These are phyloP conservation scores for Phialophora verrucosa DNA, from an alignment of 2,329 filamentous ascomycete species.

Conservation along the genomic window DNA sequence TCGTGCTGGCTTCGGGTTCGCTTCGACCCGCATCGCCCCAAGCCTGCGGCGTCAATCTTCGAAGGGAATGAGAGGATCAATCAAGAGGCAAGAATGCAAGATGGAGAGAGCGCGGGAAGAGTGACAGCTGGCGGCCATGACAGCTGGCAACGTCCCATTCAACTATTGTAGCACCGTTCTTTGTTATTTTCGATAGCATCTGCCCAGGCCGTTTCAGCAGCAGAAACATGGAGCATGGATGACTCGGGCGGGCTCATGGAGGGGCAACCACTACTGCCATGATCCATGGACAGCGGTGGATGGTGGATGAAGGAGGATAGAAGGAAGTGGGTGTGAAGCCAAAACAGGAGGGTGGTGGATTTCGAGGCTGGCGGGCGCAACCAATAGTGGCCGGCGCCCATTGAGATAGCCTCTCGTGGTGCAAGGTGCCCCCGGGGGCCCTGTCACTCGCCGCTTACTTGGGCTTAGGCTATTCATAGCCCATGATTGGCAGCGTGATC, in stretches of 20 bases:
- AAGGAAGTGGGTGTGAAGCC: conserved; percentile 17
- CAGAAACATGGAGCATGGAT: conserved; percentile 12
- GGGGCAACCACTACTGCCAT: conserved; percentile 11
- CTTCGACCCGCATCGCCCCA: conserved; percentile 31
- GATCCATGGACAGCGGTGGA: neutral
- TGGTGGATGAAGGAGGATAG: conserved; percentile 1
- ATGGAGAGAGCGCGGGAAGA: neutral
- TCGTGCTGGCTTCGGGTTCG: conserved; percentile 28
- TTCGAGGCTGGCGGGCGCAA: conserved; percentile 13
- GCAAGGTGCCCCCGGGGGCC: neutral
- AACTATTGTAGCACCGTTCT: neutral
- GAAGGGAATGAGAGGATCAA: conserved; percentile 4
- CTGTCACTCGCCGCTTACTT: conserved; percentile 10
- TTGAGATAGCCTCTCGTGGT: conserved; percentile 11
- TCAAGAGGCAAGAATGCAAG: neutral
- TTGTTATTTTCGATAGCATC: conserved; percentile 11
- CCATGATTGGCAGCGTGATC: conserved; percentile 1
- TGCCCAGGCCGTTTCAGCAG: conserved; percentile 14
- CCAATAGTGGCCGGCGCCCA: conserved; percentile 12
- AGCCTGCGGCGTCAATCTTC: conserved; percentile 12
- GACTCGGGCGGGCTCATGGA: conserved; percentile 5
- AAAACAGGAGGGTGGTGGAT: conserved; percentile 29
- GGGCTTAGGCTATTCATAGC: conserved; percentile 10
- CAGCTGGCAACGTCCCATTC: conserved; percentile 21
- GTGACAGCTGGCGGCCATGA: conserved; percentile 14